Evolutionary conservation across 1,284 basidiomycete species (phyloP), one percentile per base, ranked within the genome.

Genomic region (Trametes pubescens): DNA sequence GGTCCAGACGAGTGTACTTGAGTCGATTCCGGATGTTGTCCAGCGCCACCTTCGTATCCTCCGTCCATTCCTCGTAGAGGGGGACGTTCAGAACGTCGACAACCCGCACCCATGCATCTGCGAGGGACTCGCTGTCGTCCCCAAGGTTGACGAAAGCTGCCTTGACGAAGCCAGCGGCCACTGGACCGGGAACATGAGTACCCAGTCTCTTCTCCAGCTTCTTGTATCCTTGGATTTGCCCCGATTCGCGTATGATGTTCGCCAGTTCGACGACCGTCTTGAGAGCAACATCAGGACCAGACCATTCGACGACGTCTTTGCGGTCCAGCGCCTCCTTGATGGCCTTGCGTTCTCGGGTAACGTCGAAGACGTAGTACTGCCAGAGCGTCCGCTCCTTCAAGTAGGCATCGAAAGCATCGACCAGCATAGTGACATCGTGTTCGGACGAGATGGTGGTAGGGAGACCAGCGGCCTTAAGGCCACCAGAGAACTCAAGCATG

Each of bases 341-440:
- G 2, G 81, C 77, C 7, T 81, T 80, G 65, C 81, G 84, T 75
- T 93, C 88, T 62, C 81, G 77, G 47, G 81, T 79, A 7, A 88
- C 83, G 72, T 98, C 89, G 51, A 98, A 81, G 24, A 95, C 91
- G 74, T 98, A 98, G 80, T 91, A 98, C 72, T 98, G 90, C 94
- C 95, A 98, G 26, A 98, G 77, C 46, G 92, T 84, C 43, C 91
- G 85, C 4, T 78, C 78, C 59, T 90, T 86, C 67, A 95, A 73
- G 37, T 86, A 82, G 16, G 83, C 76, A 48, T 84, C 77, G 71
- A 98, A 87, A 14, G 88, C 90, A 24, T 75, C 71, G 54, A 91
- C 81, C 63, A 98, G 81, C 10, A 74, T 74, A 61, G 90, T 83
- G 59, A 98, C 77, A 73, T 98, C 96, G 38, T 79, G 73, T 55